Base-by-base conservation (phyloP, 257 asterid genomes). In the Verbena officinalis region DNA sequence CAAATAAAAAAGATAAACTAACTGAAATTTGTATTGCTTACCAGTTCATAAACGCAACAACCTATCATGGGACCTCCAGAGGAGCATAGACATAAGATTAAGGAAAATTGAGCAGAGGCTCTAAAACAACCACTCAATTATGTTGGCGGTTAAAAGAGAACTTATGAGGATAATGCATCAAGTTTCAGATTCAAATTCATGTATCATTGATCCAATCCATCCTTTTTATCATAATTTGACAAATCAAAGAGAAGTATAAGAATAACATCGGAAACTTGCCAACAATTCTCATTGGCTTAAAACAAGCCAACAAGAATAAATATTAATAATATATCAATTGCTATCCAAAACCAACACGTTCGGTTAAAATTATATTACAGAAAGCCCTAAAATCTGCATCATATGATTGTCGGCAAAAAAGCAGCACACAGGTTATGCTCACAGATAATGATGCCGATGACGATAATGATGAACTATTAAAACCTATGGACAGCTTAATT, bases 271-370 rank as follows among this genome's bases (percentile, higher is more conserved):
- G 12, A 13, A 40, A 72, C 27, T n/a, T 10, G 5, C 42, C 40
- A n/a, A 9, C 30, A 36, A 9, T 42, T 52, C 39, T 19, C 22
- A 34, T 44, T 43, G 19, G 21, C 34, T 30, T 36, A 46, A 48
- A 14, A 12, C 55, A 36, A 22, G 39, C 65, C 51, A 61, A 42
- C 56, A 54, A 16, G 48, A 11, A 49, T 24, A 15, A 27, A 52
- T 39, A n/a, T 5, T 7, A n/a, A 12, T 61, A 50, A 27, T n/a
- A 44, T 24, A 31, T 33, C 11, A 57, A 51, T 9, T 43, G 38
- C 48, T 17, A 19, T 19, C 58, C 57, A 36, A 40, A 48, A 55
- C 40, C 16, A 68, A 62, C 13, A 38, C 9, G 45, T 6, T 34
- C 16, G 16, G 58, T 27, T 1, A 38, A 40, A 44, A 8, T 16